phyloP scores from a whole-genome alignment of 2,329 filamentous ascomycete genomes.

The Fonsecaea monophora region DNA sequence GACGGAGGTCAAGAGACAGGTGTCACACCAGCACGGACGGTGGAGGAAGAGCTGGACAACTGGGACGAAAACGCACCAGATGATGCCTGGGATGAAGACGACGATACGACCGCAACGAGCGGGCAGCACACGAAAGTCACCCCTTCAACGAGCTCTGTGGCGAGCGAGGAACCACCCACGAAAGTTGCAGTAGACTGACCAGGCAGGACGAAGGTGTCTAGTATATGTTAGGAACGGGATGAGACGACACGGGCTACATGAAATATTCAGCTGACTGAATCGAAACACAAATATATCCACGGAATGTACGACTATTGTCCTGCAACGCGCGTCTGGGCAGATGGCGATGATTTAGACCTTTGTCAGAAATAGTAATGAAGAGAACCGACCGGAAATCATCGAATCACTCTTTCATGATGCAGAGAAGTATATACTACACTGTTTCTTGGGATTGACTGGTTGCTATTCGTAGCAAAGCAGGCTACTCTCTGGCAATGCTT shows the following conservation, averaged over 20 bases:
- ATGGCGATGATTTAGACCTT: constrained; percentile 4
- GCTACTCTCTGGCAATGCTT: not conserved
- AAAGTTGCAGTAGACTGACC: constrained; percentile 38
- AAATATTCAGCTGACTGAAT: constrained; percentile 3
- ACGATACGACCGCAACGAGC: constrained; percentile 44
- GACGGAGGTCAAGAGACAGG: constrained; percentile 40
- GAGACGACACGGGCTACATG: not conserved
- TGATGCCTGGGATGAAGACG: constrained; percentile 67
- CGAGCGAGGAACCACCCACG: constrained; percentile 39
- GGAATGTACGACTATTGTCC: constrained; percentile 24
- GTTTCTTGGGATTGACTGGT: not conserved
- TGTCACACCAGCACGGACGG: constrained; percentile 45
- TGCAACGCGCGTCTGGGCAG: not conserved
- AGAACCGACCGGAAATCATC: not conserved
- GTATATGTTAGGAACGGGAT: not conserved
- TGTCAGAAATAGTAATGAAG: constrained; percentile 3
- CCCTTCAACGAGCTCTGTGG: constrained; percentile 39
- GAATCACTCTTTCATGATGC: too few relatives aligned
- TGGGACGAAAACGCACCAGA: constrained; percentile 87
- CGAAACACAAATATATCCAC: constrained; percentile 13
- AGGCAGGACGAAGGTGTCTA: not conserved
- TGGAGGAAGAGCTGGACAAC: constrained; percentile 87
- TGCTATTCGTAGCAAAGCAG: not conserved
- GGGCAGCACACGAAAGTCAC: constrained; percentile 41
- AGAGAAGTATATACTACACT: not conserved